Evolutionary conservation across 2,329 filamentous ascomycete genomes (phyloP), one percentile per base, ranked within the genome.

Genomic region (Claviceps maximensis): DNA sequence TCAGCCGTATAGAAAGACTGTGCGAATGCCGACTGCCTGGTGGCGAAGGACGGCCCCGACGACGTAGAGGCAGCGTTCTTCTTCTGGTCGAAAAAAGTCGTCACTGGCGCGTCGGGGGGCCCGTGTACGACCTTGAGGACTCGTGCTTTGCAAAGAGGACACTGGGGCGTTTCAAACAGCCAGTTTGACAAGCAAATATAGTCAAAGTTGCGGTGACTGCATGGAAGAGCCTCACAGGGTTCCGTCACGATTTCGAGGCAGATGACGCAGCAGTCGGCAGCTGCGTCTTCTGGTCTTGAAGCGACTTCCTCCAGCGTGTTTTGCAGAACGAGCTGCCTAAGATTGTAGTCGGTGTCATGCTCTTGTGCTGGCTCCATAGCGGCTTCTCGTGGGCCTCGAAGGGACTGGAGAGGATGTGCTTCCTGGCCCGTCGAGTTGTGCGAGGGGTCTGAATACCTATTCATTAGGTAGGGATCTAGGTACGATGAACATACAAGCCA

Each of bases 101-200:
- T 65, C 40, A 73, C 64, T 13, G 72, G 69, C 21, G 76, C 71
- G 17, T 62, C 58, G 19, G 68, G 66, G 60, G 82, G 79, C 56
- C 82, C 77, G 65, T 90, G 86, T 58, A 82, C 77, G 48, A 95
- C 81, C 23, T 77, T 74, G 6, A 64, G 61, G 38, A 83, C 72
- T 42, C 62, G 58, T 4, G 72, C 63, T 56, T 83, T 83, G 79
- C 90, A 97, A 51, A 96, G 74, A 19, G 91, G 90, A 62, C 90
- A 96, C 48, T 74, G 78, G 0, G 83, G 74, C 10, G 79, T 78
- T 57, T 86, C 74, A 59, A 89, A 77, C 5, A 95, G 73, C 90
- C 91, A 96, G 68, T 78, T 89, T 23, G 84, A 70, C 6, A 95
- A 77, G 66, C 90, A 97, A 13, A 88, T 67, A 63, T 89, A 94